Conservation (phyloP, 1,139 yeast genomes). For the Spathaspora sp. region DNA sequence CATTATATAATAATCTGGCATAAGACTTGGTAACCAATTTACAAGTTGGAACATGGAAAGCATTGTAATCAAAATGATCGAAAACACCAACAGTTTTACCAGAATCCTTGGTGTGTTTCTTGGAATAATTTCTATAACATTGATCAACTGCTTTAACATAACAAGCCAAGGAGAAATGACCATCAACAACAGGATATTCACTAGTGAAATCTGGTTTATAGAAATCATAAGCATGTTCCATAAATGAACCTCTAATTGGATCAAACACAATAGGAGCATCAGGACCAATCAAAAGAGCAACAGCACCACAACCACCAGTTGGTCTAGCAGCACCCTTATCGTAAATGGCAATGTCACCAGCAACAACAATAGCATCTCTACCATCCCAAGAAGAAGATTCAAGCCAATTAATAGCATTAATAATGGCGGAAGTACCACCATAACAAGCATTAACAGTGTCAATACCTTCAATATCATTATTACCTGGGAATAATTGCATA, state of each 20-base stretch:
- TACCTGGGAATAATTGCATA: conserved; percentile 90
- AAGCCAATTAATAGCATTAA: conserved; percentile 94
- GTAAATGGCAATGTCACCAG: conserved; percentile 97
- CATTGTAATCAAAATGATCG: conserved; percentile 85
- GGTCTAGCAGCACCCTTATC: conserved; percentile 98
- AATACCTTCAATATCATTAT: conserved; percentile 91
- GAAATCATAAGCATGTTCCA: conserved; percentile 97
- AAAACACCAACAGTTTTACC: conserved; percentile 60
- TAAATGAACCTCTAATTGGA: conserved; percentile 80
- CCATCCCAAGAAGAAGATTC: conserved; percentile 99
- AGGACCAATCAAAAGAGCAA: conserved; percentile 93
- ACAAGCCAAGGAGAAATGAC: conserved; percentile 92
- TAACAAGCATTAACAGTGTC: conserved; percentile 98
- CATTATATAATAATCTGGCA: conserved; percentile 90
- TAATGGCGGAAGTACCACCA: conserved; percentile 96
- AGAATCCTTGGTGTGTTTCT: conserved; percentile 65
- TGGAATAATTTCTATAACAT: conserved; percentile 80
- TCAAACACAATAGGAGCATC: conserved; percentile 97
- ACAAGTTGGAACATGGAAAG: conserved; percentile 98
- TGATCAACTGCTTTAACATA: conserved; percentile 91
- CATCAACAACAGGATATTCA: conserved; percentile 97
- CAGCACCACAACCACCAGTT: conserved; percentile 99
- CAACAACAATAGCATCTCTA: conserved; percentile 93
- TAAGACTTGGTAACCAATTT: conserved; percentile 91
- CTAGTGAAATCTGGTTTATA: conserved; percentile 96